Percentiles rank a stretch among this genome's conserved stretches.
These are phyloP conservation scores for Camellia lanceoleosa DNA, from an alignment of 148 eudicot species.

Conservation along the genomic window DNA sequence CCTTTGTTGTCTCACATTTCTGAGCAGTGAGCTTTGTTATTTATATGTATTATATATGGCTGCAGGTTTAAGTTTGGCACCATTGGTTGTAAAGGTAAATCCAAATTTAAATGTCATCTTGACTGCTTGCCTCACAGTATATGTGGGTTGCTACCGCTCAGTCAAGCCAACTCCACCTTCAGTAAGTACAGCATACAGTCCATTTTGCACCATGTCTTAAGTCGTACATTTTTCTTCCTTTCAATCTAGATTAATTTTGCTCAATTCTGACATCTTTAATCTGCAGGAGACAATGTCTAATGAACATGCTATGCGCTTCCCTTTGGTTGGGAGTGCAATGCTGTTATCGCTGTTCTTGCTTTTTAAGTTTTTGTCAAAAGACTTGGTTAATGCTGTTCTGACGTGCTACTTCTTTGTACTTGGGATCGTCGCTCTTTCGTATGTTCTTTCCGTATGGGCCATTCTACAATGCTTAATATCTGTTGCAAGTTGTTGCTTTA, in stretches of 20 bases:
- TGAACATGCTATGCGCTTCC: conserved; percentile 96
- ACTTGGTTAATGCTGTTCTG: conserved; percentile 90
- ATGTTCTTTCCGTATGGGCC: conserved; percentile 37
- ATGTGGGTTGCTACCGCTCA: conserved; percentile 90
- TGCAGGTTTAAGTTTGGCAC: conserved; percentile 86
- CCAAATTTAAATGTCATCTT: conserved; percentile 90
- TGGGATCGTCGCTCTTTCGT: conserved; percentile 92
- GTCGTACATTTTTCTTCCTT: not conserved
- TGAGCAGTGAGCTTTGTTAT: not conserved
- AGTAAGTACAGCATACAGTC: conserved; percentile 42
- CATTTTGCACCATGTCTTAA: not conserved
- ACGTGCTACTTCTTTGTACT: conserved; percentile 91
- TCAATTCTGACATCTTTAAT: conserved; percentile 7
- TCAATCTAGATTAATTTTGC: not conserved
- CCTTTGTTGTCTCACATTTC: not conserved
- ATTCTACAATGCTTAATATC: conserved; percentile 13
- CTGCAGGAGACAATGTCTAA: conserved; percentile 98
- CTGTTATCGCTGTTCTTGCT: conserved; percentile 85
- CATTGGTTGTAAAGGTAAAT: conserved; percentile 81
- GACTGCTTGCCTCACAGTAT: conserved; percentile 91
- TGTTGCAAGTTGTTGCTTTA: conserved; percentile 5
- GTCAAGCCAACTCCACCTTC: conserved; percentile 97
- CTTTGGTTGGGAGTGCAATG: conserved; percentile 97
- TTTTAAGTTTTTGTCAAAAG: conserved; percentile 90
- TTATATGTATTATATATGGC: conserved; percentile 9